These are phyloP conservation scores for Magnusiomyces paraingens DNA, from an alignment of 1,139 yeast genomes.

Conservation along the genomic window DNA sequence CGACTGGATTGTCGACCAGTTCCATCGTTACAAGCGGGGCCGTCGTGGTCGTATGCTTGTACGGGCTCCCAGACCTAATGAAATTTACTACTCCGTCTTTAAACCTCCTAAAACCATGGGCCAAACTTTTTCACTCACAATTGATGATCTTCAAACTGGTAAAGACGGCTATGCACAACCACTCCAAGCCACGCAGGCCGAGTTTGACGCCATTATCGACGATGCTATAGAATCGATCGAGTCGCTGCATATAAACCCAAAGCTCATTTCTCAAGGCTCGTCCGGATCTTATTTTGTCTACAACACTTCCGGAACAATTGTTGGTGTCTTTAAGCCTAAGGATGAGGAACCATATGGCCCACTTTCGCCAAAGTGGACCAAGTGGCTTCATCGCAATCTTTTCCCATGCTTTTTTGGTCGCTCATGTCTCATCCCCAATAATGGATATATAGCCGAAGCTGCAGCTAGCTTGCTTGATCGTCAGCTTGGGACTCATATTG, in stretches of 20 bases:
- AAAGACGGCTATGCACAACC: constrained; percentile 27
- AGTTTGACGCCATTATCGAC: constrained; percentile 38
- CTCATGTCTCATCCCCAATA: constrained; percentile 63
- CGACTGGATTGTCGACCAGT: constrained; percentile 11
- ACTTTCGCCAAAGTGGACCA: constrained; percentile 71
- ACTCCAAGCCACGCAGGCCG: constrained; percentile 27
- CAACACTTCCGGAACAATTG: constrained; percentile 33
- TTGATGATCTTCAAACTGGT: constrained; percentile 13
- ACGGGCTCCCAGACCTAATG: constrained; percentile 18
- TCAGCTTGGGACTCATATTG: constrained; percentile 51
- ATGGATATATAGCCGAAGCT: constrained; percentile 67
- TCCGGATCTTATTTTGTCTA: constrained; percentile 65
- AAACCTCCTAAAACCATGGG: constrained; percentile 31
- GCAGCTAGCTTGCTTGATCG: constrained; percentile 64
- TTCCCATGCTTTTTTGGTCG: constrained; percentile 77
- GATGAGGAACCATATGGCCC: constrained; percentile 83
- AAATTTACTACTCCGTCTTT: constrained; percentile 50
- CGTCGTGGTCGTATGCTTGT: constrained; percentile 1
- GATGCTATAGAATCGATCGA: constrained; percentile 42
- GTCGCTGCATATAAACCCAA: constrained; percentile 38
- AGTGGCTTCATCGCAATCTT: constrained; percentile 69
- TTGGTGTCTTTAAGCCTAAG: constrained; percentile 70
- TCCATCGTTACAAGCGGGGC: constrained; percentile 6
- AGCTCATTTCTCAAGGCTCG: constrained; percentile 57
- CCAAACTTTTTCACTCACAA: constrained; percentile 24